These are phyloP conservation scores for Pezicula radicicola DNA, from an alignment of 2,329 filamentous ascomycete species.

Conservation along the genomic window DNA sequence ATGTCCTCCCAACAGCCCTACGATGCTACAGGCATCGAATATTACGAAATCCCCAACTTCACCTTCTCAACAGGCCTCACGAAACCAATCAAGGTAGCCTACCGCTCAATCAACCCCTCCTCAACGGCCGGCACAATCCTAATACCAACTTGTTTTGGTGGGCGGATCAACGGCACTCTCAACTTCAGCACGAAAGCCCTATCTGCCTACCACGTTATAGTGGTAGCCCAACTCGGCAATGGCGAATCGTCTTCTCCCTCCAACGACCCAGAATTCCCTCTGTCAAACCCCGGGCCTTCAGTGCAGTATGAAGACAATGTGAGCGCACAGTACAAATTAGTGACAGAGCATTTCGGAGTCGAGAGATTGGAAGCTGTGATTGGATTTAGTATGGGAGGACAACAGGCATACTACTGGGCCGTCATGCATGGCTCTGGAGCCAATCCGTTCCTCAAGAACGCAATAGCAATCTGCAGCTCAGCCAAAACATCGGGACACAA, in stretches of 20 bases:
- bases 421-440: slow-evolving; percentile 36
- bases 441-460: slow-evolving; percentile 30
- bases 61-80: slow-evolving; percentile 33
- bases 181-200: slow-evolving; percentile 42
- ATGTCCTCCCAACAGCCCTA: slow-evolving; percentile 12
- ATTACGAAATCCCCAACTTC: slow-evolving; percentile 33
- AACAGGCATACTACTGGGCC: slow-evolving; percentile 44
- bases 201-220: slow-evolving; percentile 40
- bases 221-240: slow-evolving; percentile 44
- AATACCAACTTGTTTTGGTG: slow-evolving; percentile 53
- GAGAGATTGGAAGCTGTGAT: slow-evolving; percentile 35
- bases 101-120: slow-evolving; percentile 38
- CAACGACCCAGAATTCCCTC: slow-evolving; percentile 38
- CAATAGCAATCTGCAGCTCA: slow-evolving; percentile 42
- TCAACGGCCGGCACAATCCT: slow-evolving; percentile 36
- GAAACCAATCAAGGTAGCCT: slow-evolving; percentile 24
- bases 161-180: slow-evolving; percentile 45
- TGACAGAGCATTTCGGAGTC: slow-evolving; percentile 33
- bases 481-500: slow-evolving; percentile 44
- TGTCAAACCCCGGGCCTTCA: slow-evolving; percentile 24
- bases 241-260: slow-evolving; percentile 45
- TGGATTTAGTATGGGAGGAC: slow-evolving; percentile 49
- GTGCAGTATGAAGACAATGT: slow-evolving; percentile 39
- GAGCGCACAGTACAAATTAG: slow-evolving; percentile 36
- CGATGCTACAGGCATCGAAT: slow-evolving; percentile 26